These are phyloP conservation scores for Monosporascus sp. DNA, from an alignment of 2,329 filamentous ascomycete genomes.

Conservation along the genomic window DNA sequence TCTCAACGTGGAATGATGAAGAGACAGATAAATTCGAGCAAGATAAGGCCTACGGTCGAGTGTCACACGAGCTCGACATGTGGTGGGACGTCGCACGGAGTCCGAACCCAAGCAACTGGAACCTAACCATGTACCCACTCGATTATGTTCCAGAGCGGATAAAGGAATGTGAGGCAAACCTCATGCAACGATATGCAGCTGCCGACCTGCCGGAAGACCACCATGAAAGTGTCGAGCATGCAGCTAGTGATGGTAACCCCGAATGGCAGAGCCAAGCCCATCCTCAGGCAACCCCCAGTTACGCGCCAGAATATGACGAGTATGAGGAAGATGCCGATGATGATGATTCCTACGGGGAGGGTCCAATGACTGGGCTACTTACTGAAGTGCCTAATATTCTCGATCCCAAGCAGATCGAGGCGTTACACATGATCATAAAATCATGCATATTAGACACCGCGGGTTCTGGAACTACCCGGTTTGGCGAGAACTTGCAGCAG, in stretches of 20 bases:
- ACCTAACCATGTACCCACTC: conserved; percentile 54
- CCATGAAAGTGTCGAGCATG: conserved; percentile 32
- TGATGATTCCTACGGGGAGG: conserved; percentile 74
- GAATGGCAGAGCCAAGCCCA: conserved; percentile 35
- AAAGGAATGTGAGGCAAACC: conserved; percentile 54
- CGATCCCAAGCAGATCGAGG: conserved; percentile 92
- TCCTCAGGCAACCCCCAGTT: conserved; percentile 34
- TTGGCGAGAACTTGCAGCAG: conserved; percentile 80
- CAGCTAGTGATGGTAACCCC: conserved; percentile 26
- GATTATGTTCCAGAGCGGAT: conserved; percentile 54
- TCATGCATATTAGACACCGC: conserved; percentile 84
- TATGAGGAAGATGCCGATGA: conserved; percentile 51
- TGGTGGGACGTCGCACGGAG: conserved; percentile 61
- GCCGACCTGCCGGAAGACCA: conserved; percentile 30
- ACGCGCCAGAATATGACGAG: conserved; percentile 44
- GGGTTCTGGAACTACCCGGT: conserved; percentile 61
- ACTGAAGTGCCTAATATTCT: conserved; percentile 94
- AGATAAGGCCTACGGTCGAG: conserved; percentile 53
- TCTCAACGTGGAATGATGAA: conserved; percentile 46
- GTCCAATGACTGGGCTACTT: conserved; percentile 74
- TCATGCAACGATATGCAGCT: conserved; percentile 51
- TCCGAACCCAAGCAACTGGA: conserved; percentile 56
- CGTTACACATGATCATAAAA: conserved; percentile 95
- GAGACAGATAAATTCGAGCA: conserved; percentile 54
- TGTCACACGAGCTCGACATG: conserved; percentile 59